A percentile compares a stretch with the other conserved stretches of the same genome.
Conservation (phyloP, 768 basidiomycete species). For the Tricholoma terreum region DNA sequence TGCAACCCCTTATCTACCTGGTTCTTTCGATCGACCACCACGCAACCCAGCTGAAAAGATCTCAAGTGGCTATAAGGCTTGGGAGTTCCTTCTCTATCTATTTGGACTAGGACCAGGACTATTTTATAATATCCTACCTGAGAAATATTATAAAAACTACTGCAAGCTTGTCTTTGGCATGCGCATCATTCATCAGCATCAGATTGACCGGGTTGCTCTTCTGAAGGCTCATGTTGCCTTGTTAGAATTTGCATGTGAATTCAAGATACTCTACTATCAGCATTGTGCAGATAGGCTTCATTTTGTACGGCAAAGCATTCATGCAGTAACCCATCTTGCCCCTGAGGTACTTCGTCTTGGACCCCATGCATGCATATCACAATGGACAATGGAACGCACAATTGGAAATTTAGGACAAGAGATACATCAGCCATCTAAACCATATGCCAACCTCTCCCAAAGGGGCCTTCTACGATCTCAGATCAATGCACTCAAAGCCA, state of each 20-base stretch:
- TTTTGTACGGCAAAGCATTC: conserved; percentile 30
- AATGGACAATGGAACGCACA: conserved; percentile 31
- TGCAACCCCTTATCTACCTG: conserved; percentile 32
- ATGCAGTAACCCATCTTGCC: conserved; percentile 25
- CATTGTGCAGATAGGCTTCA: conserved; percentile 26
- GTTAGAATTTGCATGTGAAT: no score
- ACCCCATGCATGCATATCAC: conserved; percentile 14
- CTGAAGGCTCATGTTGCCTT: not conserved
- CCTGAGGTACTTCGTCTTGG: conserved; percentile 23
- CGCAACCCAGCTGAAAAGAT: conserved; percentile 16
- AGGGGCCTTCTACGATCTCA: conserved; percentile 14
- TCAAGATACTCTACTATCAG: conserved; percentile 25
- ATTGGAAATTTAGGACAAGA: conserved; percentile 26
- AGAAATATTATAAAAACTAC: not conserved
- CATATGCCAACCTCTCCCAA: conserved; percentile 22
- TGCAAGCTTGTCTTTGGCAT: conserved; percentile 8
- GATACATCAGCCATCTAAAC: conserved; percentile 23
- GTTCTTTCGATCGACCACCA: conserved; percentile 34
- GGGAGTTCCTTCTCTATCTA: conserved; percentile 9
- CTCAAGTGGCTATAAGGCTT: conserved; percentile 2
- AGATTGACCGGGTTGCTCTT: not conserved
- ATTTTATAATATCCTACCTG: conserved; percentile 4
- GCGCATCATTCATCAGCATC: conserved; percentile 4
- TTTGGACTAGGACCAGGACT: conserved; percentile 11
- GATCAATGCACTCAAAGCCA: conserved; percentile 13